Evolutionary conservation across 2,329 filamentous ascomycete genomes (phyloP), one percentile per base, ranked within the genome.

Genomic region (Rutstroemia sp.): DNA sequence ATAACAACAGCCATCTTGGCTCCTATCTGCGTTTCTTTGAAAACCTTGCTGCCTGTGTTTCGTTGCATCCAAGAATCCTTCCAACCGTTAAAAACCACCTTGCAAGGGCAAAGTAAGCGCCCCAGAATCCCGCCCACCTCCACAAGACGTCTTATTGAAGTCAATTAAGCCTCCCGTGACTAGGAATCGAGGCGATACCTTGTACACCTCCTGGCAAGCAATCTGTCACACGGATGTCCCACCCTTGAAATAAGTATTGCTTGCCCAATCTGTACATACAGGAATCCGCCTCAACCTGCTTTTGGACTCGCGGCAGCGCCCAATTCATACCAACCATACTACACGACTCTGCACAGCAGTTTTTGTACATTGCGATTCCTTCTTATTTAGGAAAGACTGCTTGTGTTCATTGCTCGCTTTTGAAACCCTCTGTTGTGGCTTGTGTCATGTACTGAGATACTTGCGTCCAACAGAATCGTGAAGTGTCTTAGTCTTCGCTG

Each of bases 391-490:
- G 19, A 47, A 25, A 47, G 44, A 25, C 14, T 25, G 44, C 25
- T 23, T 55, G 53, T 51, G 38, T 51, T 51, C 44, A 47, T 23
- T 47, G 25, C 50, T 51, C 44, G 30, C 44, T 47, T 38, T 51
- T 41, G 46, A 51, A 44, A 41, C 53, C 46, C 45, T 37, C 23
- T 18, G 16, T 55, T 55, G 53, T 55, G 27, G 16, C 44, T 51
- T 25, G 21, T 45, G 53, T 51, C 37, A 50, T 21, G 41, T 10
- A 25, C n/a, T 49, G 44, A 44, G 39, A 45, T n/a, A 25, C 38
- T 44, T 51, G 25, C 18, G 25, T 38, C 19, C 45, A 27, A 25
- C 49, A 25, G 37, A 44, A 49, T 49, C 34, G 25, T 41, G 23
- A 18, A 53, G 49, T 56, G 45, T 54, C 45, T 54, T 27, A 9